These are phyloP conservation scores for Colletotrichum endophyticum DNA, from an alignment of 2,329 filamentous ascomycete species.

Conservation along the genomic window DNA sequence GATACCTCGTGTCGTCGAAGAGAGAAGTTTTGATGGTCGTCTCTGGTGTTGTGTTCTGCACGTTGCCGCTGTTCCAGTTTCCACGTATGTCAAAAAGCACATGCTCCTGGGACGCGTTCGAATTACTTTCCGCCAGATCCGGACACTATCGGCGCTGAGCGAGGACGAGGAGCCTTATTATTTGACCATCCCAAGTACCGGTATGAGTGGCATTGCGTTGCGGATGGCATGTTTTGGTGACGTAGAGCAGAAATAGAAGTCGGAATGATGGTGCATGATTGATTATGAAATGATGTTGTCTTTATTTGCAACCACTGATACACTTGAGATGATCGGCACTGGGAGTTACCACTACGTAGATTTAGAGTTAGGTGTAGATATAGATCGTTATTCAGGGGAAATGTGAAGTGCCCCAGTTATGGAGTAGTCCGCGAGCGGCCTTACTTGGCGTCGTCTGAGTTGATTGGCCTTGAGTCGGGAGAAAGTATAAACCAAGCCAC, in stretches of 20 bases:
- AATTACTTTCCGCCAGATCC: not conserved
- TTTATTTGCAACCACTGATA: not conserved
- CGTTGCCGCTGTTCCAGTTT: not conserved
- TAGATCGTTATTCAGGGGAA: not conserved
- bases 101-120: not conserved
- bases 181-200: not conserved
- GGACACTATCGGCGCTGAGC: not conserved
- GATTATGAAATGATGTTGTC: not conserved
- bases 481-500: not conserved
- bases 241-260: not conserved
- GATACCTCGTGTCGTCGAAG: accelerated
- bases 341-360: not conserved
- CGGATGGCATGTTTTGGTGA: not conserved
- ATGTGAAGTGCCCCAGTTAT: not conserved
- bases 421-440: not conserved
- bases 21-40: not conserved
- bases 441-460: not conserved
- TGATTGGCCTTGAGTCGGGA: not conserved
- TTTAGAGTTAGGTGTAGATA: not conserved
- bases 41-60: not conserved
- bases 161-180: not conserved
- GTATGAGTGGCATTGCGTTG: not conserved
- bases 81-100: not conserved
- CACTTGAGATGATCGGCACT: not conserved
- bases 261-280: not conserved